A percentile compares a stretch with the other conserved stretches of the same genome.
Evolutionary conservation across 352 stramenopile genomes (phyloP).

Genomic region (Pythium catenulatum): DNA sequence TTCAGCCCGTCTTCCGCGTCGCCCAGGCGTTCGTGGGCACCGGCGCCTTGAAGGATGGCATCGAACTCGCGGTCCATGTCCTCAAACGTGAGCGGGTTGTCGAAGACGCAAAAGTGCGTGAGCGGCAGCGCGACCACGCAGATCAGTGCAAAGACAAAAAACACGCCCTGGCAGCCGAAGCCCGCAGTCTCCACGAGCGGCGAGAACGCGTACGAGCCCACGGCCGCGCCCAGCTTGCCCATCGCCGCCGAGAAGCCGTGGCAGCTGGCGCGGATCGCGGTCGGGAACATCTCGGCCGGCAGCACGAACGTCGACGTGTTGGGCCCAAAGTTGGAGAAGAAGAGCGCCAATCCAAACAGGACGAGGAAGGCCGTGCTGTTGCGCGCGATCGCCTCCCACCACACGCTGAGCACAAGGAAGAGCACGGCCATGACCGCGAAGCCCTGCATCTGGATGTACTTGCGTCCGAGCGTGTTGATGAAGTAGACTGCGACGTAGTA

Average conservation of each 20-base stretch:
- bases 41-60: too few relatives aligned
- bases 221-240: conserved; percentile 92
- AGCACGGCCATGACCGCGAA: conserved; percentile 73
- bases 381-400: conserved; percentile 63
- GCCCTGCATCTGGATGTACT: conserved; percentile 73
- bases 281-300: conserved; percentile 92
- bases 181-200: too few relatives aligned
- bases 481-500: conserved; percentile 81
- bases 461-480: conserved; percentile 75
- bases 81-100: too few relatives aligned
- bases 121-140: too few relatives aligned
- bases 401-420: conserved; percentile 65
- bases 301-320: conserved; percentile 87
- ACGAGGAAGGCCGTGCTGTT: conserved; percentile 65
- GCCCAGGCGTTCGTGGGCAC: too few relatives aligned
- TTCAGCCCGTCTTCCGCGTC: too few relatives aligned
- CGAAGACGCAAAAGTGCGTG: too few relatives aligned
- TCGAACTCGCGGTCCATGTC: too few relatives aligned
- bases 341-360: conserved; percentile 76
- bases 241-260: conserved; percentile 93
- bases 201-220: conserved; percentile 82
- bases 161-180: too few relatives aligned
- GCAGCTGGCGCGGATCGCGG: conserved; percentile 90
- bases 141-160: too few relatives aligned
- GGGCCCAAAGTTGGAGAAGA: conserved; percentile 62